These are phyloP conservation scores for Rossbeevera mucosa DNA, from an alignment of 768 basidiomycete species.

Conservation along the genomic window DNA sequence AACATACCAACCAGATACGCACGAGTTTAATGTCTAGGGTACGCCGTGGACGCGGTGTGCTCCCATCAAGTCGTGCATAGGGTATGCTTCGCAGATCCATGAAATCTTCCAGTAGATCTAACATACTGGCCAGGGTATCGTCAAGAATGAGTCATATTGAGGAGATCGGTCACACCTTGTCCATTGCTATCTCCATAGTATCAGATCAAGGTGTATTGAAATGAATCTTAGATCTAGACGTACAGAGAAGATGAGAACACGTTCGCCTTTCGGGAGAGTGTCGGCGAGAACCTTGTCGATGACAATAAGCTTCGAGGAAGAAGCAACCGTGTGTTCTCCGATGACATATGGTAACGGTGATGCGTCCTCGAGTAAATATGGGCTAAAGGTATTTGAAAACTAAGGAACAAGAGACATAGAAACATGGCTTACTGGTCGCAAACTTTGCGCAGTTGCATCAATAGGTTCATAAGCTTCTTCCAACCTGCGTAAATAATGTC, in stretches of 20 bases:
- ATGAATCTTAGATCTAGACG: conserved; percentile 12
- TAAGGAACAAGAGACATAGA: background rate
- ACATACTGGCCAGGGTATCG: conserved; percentile 43
- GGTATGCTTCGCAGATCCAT: conserved; percentile 53
- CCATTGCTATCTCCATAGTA: conserved; percentile 47
- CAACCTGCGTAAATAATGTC: conserved; percentile 36
- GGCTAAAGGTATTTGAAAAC: conserved; percentile 32
- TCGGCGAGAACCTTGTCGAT: conserved; percentile 58
- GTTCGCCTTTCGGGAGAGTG: conserved; percentile 54
- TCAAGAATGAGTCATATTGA: background rate
- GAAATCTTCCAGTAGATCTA: conserved; percentile 66
- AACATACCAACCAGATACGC: conserved; percentile 7
- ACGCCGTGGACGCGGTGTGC: conserved; percentile 48
- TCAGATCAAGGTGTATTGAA: conserved; percentile 4
- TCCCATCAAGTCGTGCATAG: conserved; percentile 60
- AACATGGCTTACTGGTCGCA: conserved; percentile 55
- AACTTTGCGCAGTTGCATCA: conserved; percentile 66
- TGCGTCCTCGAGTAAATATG: conserved; percentile 48
- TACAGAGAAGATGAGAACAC: conserved; percentile 67
- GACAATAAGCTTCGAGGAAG: conserved; percentile 52
- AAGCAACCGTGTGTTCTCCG: conserved; percentile 52
- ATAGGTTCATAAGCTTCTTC: conserved; percentile 58
- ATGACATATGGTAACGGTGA: conserved; percentile 46
- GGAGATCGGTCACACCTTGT: conserved; percentile 34
- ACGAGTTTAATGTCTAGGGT: conserved; percentile 55